Conservation (phyloP, 176 grass and related monocot genomes). For the Oryza nivara region DNA sequence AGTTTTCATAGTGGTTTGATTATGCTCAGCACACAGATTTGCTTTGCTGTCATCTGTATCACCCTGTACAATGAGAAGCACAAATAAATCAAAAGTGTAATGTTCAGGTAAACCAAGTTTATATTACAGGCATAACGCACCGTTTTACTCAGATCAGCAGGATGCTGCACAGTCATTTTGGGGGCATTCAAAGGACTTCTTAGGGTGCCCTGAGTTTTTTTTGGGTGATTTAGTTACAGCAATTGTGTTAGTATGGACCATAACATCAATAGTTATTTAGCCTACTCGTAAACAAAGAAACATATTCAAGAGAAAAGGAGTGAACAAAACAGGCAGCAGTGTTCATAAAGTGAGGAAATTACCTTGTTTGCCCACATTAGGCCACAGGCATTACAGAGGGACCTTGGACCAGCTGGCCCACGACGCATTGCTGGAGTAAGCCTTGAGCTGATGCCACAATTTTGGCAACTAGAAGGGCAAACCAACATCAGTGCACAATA, state of each 20-base stretch:
- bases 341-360: slow-evolving; percentile 25
- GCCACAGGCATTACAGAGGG: slow-evolving; percentile 72
- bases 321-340: neutral
- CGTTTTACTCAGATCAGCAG: slow-evolving; percentile 47
- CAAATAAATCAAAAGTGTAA: slow-evolving; percentile 1
- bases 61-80: slow-evolving; percentile 23
- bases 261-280: slow-evolving; percentile 17
- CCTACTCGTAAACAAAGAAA: neutral
- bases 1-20: slow-evolving; percentile 16
- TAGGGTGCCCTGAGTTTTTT: slow-evolving; percentile 60
- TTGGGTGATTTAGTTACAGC: neutral
- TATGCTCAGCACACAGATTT: slow-evolving; percentile 34
- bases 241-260: slow-evolving; percentile 18
- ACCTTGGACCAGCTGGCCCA: slow-evolving; percentile 68
- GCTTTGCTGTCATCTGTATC: slow-evolving; percentile 37
- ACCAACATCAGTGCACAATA: slow-evolving; percentile 33
- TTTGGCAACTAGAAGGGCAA: slow-evolving; percentile 63
- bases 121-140: slow-evolving; percentile 33
- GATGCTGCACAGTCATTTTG: slow-evolving; percentile 49
- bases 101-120: slow-evolving; percentile 2
- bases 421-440: slow-evolving; percentile 75
- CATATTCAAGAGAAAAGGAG: neutral
- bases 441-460: slow-evolving; percentile 64
- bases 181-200: slow-evolving; percentile 57
- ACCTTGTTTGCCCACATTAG: slow-evolving; percentile 84